These are phyloP conservation scores for Colletotrichum trifolii DNA, from an alignment of 2,329 filamentous ascomycete species.

Conservation along the genomic window DNA sequence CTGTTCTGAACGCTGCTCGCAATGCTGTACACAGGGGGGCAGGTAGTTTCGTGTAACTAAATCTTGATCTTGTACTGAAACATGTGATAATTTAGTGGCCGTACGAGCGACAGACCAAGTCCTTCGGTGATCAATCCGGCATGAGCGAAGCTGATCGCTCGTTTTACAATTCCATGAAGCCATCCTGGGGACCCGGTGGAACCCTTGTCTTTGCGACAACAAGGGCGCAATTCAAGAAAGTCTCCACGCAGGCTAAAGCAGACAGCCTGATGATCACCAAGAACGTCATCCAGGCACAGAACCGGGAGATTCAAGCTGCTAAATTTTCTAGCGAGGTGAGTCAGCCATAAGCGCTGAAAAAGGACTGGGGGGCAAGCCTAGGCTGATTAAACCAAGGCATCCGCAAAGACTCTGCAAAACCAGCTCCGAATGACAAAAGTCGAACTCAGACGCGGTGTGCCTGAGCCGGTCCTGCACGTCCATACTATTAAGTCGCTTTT, in stretches of 20 bases:
- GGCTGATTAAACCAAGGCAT: conserved; percentile 56
- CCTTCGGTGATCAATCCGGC: conserved; percentile 68
- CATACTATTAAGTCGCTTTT: conserved; percentile 51
- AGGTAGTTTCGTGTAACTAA: conserved; percentile 46
- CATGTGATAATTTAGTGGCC: conserved; percentile 76
- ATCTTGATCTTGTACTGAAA: conserved; percentile 46
- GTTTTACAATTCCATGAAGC: conserved; percentile 80
- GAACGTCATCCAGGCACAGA: conserved; percentile 70
- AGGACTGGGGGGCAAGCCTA: not conserved
- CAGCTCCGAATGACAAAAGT: conserved; percentile 69
- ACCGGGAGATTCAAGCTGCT: conserved; percentile 72
- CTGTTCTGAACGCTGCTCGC: not conserved
- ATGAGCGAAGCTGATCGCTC: conserved; percentile 72
- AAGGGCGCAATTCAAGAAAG: conserved; percentile 38
- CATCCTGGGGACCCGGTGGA: conserved; percentile 81
- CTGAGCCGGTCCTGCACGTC: conserved; percentile 63
- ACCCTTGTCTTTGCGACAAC: conserved; percentile 70
- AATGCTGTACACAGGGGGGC: not conserved
- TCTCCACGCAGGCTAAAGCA: conserved; percentile 48
- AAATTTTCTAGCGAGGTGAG: conserved; percentile 68
- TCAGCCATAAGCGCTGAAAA: not conserved
- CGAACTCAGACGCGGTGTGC: conserved; percentile 65
- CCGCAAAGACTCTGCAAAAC: conserved; percentile 62
- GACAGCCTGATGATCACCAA: conserved; percentile 65
- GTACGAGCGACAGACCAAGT: conserved; percentile 82